Base-by-base conservation (phyloP, 108 stramenopile species). In the Chaetoceros muelleri region DNA sequence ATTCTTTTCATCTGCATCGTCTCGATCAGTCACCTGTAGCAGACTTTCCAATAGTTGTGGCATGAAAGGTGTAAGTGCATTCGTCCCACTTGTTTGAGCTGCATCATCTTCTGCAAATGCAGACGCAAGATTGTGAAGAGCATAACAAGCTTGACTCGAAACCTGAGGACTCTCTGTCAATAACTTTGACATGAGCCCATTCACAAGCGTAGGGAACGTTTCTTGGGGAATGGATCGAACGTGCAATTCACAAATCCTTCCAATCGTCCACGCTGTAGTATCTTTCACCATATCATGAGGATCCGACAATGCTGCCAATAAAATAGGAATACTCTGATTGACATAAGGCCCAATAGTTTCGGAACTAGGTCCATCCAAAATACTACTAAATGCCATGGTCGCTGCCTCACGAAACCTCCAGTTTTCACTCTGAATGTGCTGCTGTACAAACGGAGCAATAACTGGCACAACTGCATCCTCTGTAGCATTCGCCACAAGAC, bases 321-420 rank as follows among this genome's bases (percentile, higher is more conserved):
- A 67, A 24, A 91, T 65, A 2, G 93, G 93, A 57, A 96, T 85
- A 2, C 82, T 87, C 49, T 89, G 83, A 25, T 81, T 72, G 19
- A 97, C 94, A 47, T 66, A 78, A 1, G 66, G 71, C 2, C 85
- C 79, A 57, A 97, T 90, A 44, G 73, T 74, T 1, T 75, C 84
- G 18, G 79, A 60, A 30, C 67, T 67, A 0, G 93, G 90, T 25
- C 96, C 96, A 24, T 95, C 92, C 30, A 97, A 52, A 30, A 96
- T 87, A 29, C 79, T 81, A 48, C 81, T 79, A 34, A 97, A 97
- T 16, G 96, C 94, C 92, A 96, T 93, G 31, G 84, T 87, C 0
- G 93, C 84, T 5, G 96, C 93, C 55, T 97, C 96, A 27, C 93
- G 75, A 30, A 78, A 74, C 28, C 90, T 74, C 96, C 96, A 97